phyloP scores from a whole-genome alignment of 2,329 filamentous ascomycete species.

The Tolypocladium tropicale region DNA sequence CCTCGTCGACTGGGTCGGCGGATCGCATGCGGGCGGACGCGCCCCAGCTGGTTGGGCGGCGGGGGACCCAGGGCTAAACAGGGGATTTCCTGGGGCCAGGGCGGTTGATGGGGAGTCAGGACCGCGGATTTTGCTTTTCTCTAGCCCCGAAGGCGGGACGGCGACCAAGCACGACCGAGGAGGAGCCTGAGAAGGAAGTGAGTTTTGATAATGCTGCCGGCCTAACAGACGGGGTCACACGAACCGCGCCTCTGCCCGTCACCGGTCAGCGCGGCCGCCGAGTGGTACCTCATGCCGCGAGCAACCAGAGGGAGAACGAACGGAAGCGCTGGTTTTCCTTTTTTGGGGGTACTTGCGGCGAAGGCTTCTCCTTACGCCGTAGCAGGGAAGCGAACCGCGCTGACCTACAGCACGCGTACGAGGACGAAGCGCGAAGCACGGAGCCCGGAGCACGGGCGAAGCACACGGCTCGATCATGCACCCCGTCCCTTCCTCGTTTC shows the following conservation, averaged over 20 bases:
- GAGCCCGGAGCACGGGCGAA: too few species aligned
- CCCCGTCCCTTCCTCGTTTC: background rate
- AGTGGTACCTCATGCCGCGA: background rate
- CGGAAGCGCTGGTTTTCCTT: background rate
- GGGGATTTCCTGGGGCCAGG: background rate
- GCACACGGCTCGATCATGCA: too few species aligned
- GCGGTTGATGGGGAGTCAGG: background rate
- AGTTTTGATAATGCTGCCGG: background rate
- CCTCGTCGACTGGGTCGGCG: background rate
- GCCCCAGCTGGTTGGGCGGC: constrained; percentile 1
- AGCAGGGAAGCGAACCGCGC: too few species aligned
- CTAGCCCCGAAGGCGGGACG: background rate
- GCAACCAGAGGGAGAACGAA: background rate
- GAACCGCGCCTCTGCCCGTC: background rate
- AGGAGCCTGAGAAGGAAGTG: background rate
- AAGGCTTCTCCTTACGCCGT: background rate
- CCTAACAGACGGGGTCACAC: background rate
- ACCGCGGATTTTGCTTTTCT: background rate
- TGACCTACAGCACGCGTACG: too few species aligned
- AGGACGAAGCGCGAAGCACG: too few species aligned
- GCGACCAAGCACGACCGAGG: background rate
- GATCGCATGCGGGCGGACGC: background rate
- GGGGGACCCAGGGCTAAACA: background rate
- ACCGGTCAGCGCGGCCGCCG: background rate
- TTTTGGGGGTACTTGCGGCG: background rate